Percentiles rank a stretch among this genome's conserved stretches.
These are phyloP conservation scores for Ballota nigra DNA, from an alignment of 257 asterid genomes.

Conservation along the genomic window DNA sequence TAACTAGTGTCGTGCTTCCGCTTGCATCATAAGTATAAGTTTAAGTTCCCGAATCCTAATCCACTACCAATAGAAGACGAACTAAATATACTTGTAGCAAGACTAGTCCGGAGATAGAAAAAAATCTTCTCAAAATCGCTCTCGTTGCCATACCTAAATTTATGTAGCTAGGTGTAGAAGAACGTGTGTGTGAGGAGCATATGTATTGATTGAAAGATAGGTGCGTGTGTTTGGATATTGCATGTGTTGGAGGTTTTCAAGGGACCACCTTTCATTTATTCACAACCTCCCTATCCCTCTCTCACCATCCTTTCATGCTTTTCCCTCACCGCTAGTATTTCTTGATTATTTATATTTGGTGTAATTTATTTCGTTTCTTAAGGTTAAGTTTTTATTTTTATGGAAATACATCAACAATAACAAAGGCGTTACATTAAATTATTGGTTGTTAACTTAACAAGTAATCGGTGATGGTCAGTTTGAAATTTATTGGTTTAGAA, in stretches of 20 bases:
- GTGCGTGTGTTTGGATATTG: slow-evolving; percentile 3
- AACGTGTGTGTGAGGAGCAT: neutral
- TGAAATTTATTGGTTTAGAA: too few species aligned
- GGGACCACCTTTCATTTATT: slow-evolving; percentile 41
- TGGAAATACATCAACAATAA: too few species aligned
- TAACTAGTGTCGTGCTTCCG: too few species aligned
- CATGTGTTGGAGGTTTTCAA: slow-evolving; percentile 28
- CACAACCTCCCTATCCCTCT: slow-evolving; percentile 4
- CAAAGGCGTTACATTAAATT: too few species aligned
- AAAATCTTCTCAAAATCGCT: neutral
- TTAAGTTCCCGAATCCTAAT: too few species aligned
- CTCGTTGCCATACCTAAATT: neutral
- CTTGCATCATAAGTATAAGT: too few species aligned
- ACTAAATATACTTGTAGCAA: neutral
- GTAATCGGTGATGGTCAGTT: too few species aligned
- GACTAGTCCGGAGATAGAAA: neutral
- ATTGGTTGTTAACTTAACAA: too few species aligned
- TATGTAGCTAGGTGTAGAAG: neutral
- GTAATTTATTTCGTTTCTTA: too few species aligned
- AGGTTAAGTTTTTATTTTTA: too few species aligned
- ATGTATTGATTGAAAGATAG: neutral
- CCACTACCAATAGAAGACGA: too few species aligned
- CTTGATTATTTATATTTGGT: too few species aligned
- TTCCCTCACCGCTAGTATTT: neutral
- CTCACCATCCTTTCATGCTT: neutral